Percentiles rank a stretch among this genome's conserved stretches.
These are phyloP conservation scores for Penicillium taxi DNA, from an alignment of 495 filamentous ascomycete species.

Conservation along the genomic window DNA sequence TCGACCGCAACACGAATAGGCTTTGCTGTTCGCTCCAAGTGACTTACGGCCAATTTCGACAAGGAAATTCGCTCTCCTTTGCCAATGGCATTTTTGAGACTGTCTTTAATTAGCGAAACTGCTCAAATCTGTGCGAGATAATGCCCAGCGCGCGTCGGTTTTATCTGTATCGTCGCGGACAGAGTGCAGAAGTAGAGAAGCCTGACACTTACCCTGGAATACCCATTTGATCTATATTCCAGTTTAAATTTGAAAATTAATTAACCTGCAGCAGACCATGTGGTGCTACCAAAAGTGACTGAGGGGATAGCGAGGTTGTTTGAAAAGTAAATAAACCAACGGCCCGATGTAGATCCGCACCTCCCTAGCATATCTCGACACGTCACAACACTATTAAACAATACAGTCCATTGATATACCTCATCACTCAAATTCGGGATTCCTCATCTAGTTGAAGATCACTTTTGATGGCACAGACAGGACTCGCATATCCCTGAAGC, in stretches of 20 bases:
- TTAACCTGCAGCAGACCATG: no score
- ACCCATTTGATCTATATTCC: slow-evolving; percentile 24
- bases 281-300: slow-evolving; percentile 1
- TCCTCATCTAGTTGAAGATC: no score
- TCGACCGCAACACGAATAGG: slow-evolving; percentile 89
- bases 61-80: slow-evolving; percentile 71
- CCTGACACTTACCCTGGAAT: slow-evolving; percentile 37
- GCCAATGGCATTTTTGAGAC: slow-evolving; percentile 85
- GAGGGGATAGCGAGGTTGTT: slow-evolving; percentile 20
- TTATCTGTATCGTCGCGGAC: no score
- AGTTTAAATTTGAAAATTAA: background rate
- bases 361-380: no score
- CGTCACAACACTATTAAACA: no score
- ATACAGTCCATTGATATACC: no score
- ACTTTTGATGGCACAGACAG: slow-evolving; percentile 11
- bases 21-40: slow-evolving; percentile 58
- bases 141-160: no score
- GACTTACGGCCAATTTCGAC: slow-evolving; percentile 69
- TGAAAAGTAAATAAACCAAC: slow-evolving; percentile 28
- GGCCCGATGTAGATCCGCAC: slow-evolving; percentile 42
- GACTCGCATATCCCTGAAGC: slow-evolving; percentile 4
- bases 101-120: slow-evolving; percentile 35
- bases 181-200: background rate
- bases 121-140: no score
- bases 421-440: no score